Evolutionary conservation across 129 eudicot genomes (phyloP).

Genomic region (Logfia minima): DNA sequence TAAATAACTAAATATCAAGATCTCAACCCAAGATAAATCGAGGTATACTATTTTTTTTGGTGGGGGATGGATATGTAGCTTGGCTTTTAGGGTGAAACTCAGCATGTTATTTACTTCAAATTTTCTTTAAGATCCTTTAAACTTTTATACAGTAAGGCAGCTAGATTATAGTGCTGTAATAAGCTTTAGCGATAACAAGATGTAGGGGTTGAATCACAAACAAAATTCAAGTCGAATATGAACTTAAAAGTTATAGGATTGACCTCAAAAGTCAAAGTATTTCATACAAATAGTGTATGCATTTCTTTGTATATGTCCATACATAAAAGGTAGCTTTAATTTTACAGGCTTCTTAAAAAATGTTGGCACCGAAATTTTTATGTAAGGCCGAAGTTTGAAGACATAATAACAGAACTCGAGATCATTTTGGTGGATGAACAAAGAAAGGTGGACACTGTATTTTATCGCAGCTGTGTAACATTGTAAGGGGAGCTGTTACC

Average conservation of each 20-base stretch:
- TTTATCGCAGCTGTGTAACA: constrained; percentile 34
- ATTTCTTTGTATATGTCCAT: neutral
- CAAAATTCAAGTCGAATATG: constrained; percentile 45
- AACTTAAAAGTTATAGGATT: constrained; percentile 3
- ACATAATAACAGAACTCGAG: constrained; percentile 50
- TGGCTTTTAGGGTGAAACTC: constrained; percentile 17
- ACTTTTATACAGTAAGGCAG: neutral
- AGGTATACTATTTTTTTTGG: neutral
- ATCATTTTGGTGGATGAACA: constrained; percentile 32
- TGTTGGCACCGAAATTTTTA: constrained; percentile 62
- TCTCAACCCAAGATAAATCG: no score
- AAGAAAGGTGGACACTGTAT: constrained; percentile 24
- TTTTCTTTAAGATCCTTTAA: neutral
- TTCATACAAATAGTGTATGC: neutral
- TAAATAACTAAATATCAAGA: no score
- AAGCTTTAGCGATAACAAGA: neutral
- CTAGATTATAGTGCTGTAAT: neutral
- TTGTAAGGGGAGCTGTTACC: constrained; percentile 26
- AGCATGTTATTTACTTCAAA: constrained; percentile 2
- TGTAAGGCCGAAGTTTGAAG: constrained; percentile 50
- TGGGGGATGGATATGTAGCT: neutral
- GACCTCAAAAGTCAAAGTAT: constrained; percentile 3
- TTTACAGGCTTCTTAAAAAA: constrained; percentile 48
- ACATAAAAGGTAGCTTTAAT: neutral
- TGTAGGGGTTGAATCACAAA: constrained; percentile 30